Conservation (phyloP, 2,329 filamentous ascomycete species). For the Cladosporium sp. region DNA sequence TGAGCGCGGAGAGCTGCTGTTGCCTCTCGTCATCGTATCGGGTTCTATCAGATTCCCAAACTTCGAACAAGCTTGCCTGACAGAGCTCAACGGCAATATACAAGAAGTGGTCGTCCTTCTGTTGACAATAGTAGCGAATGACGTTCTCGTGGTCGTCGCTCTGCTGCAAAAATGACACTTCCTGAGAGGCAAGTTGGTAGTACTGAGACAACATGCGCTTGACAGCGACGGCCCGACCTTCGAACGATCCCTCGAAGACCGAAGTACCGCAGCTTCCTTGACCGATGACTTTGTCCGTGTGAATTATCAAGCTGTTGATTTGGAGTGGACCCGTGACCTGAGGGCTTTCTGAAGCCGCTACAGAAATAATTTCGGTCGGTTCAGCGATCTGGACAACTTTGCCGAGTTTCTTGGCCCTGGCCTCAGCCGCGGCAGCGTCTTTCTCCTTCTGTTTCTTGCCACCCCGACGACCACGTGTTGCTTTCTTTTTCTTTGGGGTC, state of each 20-base stretch:
- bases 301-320: constrained; percentile 63
- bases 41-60: constrained; percentile 85
- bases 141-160: constrained; percentile 97
- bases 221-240: constrained; percentile 85
- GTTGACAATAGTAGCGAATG: constrained; percentile 92
- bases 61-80: constrained; percentile 87
- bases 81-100: constrained; percentile 97
- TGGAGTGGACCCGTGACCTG: constrained; percentile 54
- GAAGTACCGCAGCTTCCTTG: constrained; percentile 95
- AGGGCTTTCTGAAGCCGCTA: constrained; percentile 44
- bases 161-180: constrained; percentile 85
- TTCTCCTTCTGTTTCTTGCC: constrained; percentile 48
- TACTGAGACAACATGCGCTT: constrained; percentile 97
- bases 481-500: constrained; percentile 51
- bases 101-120: constrained; percentile 83
- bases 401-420: constrained; percentile 39
- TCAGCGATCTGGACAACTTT: constrained; percentile 41
- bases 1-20: constrained; percentile 57
- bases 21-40: constrained; percentile 43
- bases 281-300: constrained; percentile 62
- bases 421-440: constrained; percentile 33
- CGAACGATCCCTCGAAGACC: constrained; percentile 92
- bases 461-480: constrained; percentile 52
- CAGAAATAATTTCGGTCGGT: constrained; percentile 46
- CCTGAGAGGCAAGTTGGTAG: constrained; percentile 91